Evolutionary conservation across 2,329 filamentous ascomycete genomes (phyloP).

Genomic region (Fusarium sp.): DNA sequence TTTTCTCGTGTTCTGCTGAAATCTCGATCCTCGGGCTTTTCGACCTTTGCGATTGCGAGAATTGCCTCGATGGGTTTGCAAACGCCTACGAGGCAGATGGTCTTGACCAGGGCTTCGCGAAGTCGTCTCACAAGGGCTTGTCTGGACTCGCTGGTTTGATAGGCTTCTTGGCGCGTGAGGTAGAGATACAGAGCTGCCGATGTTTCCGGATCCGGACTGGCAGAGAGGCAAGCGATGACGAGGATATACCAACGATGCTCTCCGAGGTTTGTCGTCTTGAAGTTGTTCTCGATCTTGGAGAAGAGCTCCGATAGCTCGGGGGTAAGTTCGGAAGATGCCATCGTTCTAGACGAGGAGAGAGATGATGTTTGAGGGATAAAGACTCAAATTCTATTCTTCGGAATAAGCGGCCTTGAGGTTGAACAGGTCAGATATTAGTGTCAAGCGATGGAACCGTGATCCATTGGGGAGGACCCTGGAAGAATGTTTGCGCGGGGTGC

Average conservation of each 20-base stretch:
- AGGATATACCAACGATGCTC: constrained; percentile 36
- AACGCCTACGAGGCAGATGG: constrained; percentile 68
- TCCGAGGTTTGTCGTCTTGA: constrained; percentile 28
- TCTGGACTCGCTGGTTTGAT: constrained; percentile 56
- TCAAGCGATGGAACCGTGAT: neutral
- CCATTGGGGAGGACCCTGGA: neutral
- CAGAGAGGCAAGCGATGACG: constrained; percentile 29
- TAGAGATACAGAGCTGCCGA: constrained; percentile 33
- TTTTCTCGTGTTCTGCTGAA: constrained; percentile 64
- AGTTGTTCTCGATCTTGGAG: constrained; percentile 23
- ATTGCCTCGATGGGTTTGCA: constrained; percentile 73
- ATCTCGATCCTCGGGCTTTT: constrained; percentile 67
- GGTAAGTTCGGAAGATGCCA: neutral
- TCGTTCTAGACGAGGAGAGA: neutral
- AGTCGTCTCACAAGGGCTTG: constrained; percentile 62
- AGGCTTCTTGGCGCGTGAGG: constrained; percentile 54
- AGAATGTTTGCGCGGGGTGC: neutral
- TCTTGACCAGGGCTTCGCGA: constrained; percentile 70
- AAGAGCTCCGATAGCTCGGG: constrained; percentile 27
- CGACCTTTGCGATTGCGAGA: constrained; percentile 64
- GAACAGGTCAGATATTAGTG: neutral
- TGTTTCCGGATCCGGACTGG: constrained; percentile 35
- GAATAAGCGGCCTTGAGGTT: neutral
- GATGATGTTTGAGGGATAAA: neutral
- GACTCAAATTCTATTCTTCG: neutral